phyloP scores from a whole-genome alignment of 2,329 filamentous ascomycete species.

The Arthroderma uncinatum region DNA sequence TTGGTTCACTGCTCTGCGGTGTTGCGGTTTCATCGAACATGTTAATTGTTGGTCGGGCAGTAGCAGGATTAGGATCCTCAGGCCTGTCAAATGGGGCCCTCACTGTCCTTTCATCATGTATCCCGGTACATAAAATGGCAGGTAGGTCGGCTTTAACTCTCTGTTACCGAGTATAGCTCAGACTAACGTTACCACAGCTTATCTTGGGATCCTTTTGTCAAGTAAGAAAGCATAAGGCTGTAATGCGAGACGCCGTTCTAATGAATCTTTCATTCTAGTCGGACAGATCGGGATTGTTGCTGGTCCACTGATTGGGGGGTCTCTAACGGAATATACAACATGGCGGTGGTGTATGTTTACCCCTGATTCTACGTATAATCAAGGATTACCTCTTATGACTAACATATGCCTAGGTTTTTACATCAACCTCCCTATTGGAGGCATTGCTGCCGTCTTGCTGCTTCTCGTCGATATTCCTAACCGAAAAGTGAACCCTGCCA shows the following conservation, averaged over 20 bases:
- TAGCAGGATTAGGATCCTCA: conserved; percentile 19
- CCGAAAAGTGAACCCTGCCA: conserved; percentile 15
- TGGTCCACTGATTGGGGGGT: conserved; percentile 35
- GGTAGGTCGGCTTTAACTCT: too few species aligned
- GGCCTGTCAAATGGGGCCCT: conserved; percentile 18
- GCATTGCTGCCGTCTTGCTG: conserved; percentile 20
- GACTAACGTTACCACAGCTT: too few species aligned
- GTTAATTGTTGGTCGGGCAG: conserved; percentile 21
- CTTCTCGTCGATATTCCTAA: conserved; percentile 22
- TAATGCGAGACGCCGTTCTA: too few species aligned
- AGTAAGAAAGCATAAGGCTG: too few species aligned
- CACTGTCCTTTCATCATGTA: conserved; percentile 15
- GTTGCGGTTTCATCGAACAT: conserved; percentile 19
- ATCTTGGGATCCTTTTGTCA: too few species aligned
- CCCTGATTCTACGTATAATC: too few species aligned
- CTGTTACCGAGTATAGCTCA: too few species aligned
- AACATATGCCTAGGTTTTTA: too few species aligned
- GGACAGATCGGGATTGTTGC: conserved; percentile 27
- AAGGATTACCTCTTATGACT: too few species aligned
- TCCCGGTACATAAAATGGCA: too few species aligned
- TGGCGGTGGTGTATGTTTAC: conserved; percentile 33
- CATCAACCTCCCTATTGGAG: conserved; percentile 29
- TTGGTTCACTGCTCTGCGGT: conserved; percentile 21
- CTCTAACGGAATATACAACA: conserved; percentile 27
- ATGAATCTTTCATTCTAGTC: conserved; percentile 11